Percentiles rank a stretch among this genome's conserved stretches.
Conservation (phyloP, 768 basidiomycete genomes). For the Boletus sensibilis region DNA sequence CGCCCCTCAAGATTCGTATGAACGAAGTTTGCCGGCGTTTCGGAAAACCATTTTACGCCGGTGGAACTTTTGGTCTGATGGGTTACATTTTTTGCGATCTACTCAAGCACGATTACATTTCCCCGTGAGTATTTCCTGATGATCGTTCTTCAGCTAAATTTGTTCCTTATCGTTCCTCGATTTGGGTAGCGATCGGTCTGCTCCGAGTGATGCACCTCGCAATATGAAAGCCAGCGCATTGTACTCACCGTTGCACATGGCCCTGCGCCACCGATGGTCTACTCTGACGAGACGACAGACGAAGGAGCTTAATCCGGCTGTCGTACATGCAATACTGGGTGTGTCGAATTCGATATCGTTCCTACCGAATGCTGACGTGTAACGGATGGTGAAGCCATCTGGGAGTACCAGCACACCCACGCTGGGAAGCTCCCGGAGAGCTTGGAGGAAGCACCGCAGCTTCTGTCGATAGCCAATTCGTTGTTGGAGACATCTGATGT, state of each 20-base stretch:
- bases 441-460: slow-evolving; percentile 46
- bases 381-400: slow-evolving; percentile 54
- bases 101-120: slow-evolving; percentile 79
- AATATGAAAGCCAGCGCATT: slow-evolving; percentile 56
- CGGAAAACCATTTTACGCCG: slow-evolving; percentile 84
- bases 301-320: slow-evolving; percentile 77
- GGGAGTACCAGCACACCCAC: slow-evolving; percentile 74
- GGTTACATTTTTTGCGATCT: slow-evolving; percentile 97
- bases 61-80: slow-evolving; percentile 83
- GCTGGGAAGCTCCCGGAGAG: slow-evolving; percentile 56
- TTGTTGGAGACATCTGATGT: slow-evolving; percentile 63
- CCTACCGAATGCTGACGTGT: slow-evolving; percentile 13
- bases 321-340: slow-evolving; percentile 75
- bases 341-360: slow-evolving; percentile 12
- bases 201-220: slow-evolving; percentile 55
- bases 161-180: slow-evolving; percentile 3
- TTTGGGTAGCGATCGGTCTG: slow-evolving; percentile 57
- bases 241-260: slow-evolving; percentile 64
- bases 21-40: slow-evolving; percentile 78
- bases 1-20: slow-evolving; percentile 57
- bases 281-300: slow-evolving; percentile 70
- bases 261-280: slow-evolving; percentile 69
- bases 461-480: slow-evolving; percentile 62
- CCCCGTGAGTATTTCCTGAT: slow-evolving; percentile 58
- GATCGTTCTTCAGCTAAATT: slow-evolving; percentile 7